Percentiles rank a stretch among this genome's conserved stretches.
These are phyloP conservation scores for Phoma sp. DNA, from an alignment of 2,329 filamentous ascomycete genomes.

Conservation along the genomic window DNA sequence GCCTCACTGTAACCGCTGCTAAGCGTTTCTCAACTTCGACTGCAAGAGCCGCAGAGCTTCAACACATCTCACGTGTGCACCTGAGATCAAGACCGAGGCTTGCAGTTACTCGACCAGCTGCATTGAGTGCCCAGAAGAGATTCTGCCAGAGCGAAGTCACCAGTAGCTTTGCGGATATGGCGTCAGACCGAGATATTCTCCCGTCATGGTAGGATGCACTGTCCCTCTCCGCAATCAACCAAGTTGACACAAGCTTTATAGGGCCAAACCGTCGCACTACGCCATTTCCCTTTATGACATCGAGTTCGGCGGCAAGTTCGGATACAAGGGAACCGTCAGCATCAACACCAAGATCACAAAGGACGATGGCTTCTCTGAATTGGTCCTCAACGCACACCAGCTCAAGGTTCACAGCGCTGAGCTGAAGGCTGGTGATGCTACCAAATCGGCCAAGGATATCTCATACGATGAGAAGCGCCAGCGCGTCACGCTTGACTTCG, in stretches of 20 bases:
- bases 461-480: slow-evolving; percentile 84
- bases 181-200: slow-evolving; percentile 55
- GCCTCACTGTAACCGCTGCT: slow-evolving; percentile 14
- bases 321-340: slow-evolving; percentile 83
- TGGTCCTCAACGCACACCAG: slow-evolving; percentile 85
- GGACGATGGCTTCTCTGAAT: slow-evolving; percentile 67
- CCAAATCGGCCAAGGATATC: slow-evolving; percentile 69
- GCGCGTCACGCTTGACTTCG: slow-evolving; percentile 79
- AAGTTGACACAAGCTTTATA: slow-evolving; percentile 42
- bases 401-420: slow-evolving; percentile 75
- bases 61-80: slow-evolving; percentile 23
- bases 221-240: background rate
- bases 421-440: slow-evolving; percentile 63
- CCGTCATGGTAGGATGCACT: slow-evolving; percentile 49
- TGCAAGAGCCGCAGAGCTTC: slow-evolving; percentile 26
- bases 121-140: slow-evolving; percentile 30
- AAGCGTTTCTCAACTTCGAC: slow-evolving; percentile 26
- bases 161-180: slow-evolving; percentile 48
- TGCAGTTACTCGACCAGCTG: slow-evolving; percentile 17
- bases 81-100: slow-evolving; percentile 23
- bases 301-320: slow-evolving; percentile 73
- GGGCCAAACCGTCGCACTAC: slow-evolving; percentile 86
- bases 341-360: slow-evolving; percentile 77
- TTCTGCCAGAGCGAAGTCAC: slow-evolving; percentile 42
- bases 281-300: slow-evolving; percentile 80